Evolutionary conservation across 305 asterid genomes (phyloP).

Genomic region (Solanum hybrid): DNA sequence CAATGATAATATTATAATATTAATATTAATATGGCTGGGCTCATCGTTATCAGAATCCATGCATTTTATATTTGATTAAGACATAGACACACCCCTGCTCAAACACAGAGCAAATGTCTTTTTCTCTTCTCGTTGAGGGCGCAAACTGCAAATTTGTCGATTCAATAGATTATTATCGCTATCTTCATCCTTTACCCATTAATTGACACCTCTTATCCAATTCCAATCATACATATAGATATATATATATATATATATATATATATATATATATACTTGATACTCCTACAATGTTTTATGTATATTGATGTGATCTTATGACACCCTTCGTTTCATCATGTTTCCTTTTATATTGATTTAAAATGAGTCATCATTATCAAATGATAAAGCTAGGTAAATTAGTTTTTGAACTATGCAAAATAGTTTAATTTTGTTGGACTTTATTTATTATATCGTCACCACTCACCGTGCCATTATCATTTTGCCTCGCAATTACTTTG

Average conservation of each 20-base stretch:
- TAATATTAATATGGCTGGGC: not conserved
- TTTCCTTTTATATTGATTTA: not conserved
- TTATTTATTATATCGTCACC: not conserved
- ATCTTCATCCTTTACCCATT: not conserved
- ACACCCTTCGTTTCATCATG: not conserved
- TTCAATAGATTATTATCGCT: not conserved
- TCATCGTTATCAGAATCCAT: not conserved
- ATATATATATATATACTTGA: not conserved
- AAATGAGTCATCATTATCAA: not conserved
- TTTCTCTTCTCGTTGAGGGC: not conserved
- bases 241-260: too few relatives aligned
- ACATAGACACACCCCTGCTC: not conserved
- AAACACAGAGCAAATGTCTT: not conserved
- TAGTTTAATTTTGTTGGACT: not conserved
- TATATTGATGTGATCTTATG: not conserved
- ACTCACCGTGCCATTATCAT: not conserved
- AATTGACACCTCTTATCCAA: not conserved
- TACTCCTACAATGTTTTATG: not conserved
- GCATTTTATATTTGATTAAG: not conserved
- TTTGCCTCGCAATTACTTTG: not conserved
- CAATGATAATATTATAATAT: not conserved
- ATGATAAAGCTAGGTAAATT: not conserved
- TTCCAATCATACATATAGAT: not conserved
- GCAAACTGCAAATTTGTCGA: not conserved
- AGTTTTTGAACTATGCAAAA: not conserved